These are phyloP conservation scores for Corrigiola litoralis DNA, from an alignment of 179 eudicot genomes.

Conservation along the genomic window DNA sequence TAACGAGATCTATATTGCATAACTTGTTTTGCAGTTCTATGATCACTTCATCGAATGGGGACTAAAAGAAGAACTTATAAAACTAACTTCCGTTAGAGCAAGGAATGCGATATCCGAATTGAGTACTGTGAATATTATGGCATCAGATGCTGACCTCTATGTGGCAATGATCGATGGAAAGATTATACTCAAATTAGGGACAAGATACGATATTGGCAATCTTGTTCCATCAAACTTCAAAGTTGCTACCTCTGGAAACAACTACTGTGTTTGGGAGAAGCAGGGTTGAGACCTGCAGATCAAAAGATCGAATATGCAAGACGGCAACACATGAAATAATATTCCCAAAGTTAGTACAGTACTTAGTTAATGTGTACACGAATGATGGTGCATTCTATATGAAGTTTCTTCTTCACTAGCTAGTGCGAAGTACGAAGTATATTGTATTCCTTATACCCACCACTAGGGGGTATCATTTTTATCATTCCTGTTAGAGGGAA, in stretches of 20 bases:
- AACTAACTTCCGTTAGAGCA: not conserved
- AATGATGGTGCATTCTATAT: too few relatives aligned
- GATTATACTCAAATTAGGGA: constrained; percentile 16
- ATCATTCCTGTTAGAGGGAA: too few relatives aligned
- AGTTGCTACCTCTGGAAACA: constrained; percentile 8
- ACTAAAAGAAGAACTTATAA: constrained; percentile 14
- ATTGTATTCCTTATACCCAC: too few relatives aligned
- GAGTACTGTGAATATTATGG: constrained; percentile 21
- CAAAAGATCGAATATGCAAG: too few relatives aligned
- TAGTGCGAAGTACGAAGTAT: too few relatives aligned
- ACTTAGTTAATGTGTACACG: too few relatives aligned
- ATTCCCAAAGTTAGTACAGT: not conserved
- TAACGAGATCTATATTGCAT: not conserved
- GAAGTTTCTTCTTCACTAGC: too few relatives aligned
- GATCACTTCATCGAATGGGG: constrained; percentile 24
- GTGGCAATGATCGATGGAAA: constrained; percentile 17
- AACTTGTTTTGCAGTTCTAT: constrained; percentile 7
- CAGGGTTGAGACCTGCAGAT: constrained; percentile 7
- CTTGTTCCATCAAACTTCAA: constrained; percentile 19
- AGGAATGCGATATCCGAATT: constrained; percentile 17
- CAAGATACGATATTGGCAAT: constrained; percentile 10
- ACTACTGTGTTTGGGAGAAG: constrained; percentile 21
- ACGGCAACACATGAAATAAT: not conserved
- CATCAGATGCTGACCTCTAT: constrained; percentile 7
- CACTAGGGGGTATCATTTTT: too few relatives aligned